Evolutionary conservation across 1,284 basidiomycete genomes (phyloP).

Genomic region (Stygiomarasmius scandens): DNA sequence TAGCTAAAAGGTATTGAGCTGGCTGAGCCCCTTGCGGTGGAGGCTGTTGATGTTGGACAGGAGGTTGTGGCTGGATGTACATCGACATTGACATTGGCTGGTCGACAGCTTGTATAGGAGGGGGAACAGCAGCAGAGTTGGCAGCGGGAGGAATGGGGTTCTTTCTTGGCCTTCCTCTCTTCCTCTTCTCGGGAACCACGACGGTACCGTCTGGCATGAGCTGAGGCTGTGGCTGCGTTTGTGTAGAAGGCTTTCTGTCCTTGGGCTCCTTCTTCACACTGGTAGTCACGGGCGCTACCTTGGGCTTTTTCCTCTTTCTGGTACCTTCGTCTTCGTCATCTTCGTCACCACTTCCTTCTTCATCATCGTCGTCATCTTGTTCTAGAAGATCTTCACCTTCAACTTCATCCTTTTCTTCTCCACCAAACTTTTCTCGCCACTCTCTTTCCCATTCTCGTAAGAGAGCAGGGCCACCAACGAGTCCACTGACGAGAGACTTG

Average conservation of each 20-base stretch:
- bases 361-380: constrained; percentile 56
- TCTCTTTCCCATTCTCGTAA: constrained; percentile 74
- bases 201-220: constrained; percentile 18
- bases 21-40: constrained; percentile 34
- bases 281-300: constrained; percentile 41
- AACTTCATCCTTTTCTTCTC: constrained; percentile 73
- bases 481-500: constrained; percentile 62
- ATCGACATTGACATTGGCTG: constrained; percentile 12
- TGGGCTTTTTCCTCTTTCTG: constrained; percentile 61
- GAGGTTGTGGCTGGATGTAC: constrained; percentile 17
- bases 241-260: constrained; percentile 33
- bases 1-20: constrained; percentile 71
- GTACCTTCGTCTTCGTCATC: constrained; percentile 53
- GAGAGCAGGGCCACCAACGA: constrained; percentile 71
- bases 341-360: constrained; percentile 56
- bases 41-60: constrained; percentile 45
- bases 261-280: constrained; percentile 30
- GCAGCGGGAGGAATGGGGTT: constrained; percentile 21
- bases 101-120: constrained; percentile 11
- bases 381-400: constrained; percentile 55
- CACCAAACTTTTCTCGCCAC: constrained; percentile 73
- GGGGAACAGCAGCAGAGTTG: constrained; percentile 14
- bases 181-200: constrained; percentile 69
- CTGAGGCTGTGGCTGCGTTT: constrained; percentile 17
- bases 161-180: constrained; percentile 76